A percentile compares a stretch with the other conserved stretches of the same genome.
Evolutionary conservation across 441 rosid species (phyloP).

Genomic region (Isatis lusitanica): DNA sequence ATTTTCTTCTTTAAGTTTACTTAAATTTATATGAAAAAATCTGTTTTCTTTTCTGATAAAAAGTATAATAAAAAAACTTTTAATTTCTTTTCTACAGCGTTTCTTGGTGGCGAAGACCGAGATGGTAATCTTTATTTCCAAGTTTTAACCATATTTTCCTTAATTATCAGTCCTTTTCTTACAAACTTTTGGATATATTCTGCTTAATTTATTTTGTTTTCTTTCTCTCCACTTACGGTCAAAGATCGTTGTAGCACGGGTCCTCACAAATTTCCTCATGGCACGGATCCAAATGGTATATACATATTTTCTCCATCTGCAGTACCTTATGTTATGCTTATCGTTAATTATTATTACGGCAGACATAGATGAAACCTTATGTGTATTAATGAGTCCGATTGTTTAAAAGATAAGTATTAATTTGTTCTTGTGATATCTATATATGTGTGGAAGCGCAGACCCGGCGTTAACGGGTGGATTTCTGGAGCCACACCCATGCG

Average conservation of each 20-base stretch:
- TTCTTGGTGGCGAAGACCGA: not conserved
- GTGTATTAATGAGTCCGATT: not conserved
- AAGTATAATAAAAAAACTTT: not conserved
- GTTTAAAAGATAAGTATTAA: not conserved
- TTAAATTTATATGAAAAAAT: too few relatives aligned
- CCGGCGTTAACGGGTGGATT: constrained; percentile 16
- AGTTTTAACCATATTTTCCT: not conserved
- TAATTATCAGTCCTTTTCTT: not conserved
- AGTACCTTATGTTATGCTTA: not conserved
- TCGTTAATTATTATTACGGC: not conserved
- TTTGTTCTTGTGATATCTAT: not conserved
- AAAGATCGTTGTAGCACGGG: not conserved
- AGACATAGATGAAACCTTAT: not conserved
- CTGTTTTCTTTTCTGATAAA: not conserved
- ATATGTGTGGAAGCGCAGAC: constrained; percentile 12
- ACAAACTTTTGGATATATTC: not conserved
- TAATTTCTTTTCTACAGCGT: not conserved
- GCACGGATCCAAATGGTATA: constrained; percentile 26
- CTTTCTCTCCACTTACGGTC: not conserved
- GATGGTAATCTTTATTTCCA: not conserved
- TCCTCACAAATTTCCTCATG: not conserved
- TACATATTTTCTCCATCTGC: not conserved
- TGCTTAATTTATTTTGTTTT: not conserved
- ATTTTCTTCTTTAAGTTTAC: too few relatives aligned
- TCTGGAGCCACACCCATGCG: constrained; percentile 22